Conservation (phyloP, 2,329 filamentous ascomycete genomes). For the Botrytis pseudocinerea region DNA sequence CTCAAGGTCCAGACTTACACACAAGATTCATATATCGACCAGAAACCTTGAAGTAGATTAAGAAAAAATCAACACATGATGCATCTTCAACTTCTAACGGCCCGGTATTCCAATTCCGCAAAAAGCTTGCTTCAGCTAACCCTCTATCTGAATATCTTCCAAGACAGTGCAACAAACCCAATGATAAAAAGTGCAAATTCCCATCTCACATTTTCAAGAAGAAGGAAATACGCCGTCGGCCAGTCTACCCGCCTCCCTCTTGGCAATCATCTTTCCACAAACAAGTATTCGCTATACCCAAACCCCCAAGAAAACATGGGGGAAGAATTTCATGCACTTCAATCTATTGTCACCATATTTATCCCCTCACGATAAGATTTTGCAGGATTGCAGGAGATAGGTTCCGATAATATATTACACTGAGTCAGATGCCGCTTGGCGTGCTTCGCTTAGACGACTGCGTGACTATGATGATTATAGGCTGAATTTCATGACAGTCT, state of each 20-base stretch:
- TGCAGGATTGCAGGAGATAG: not conserved
- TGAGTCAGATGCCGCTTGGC: conserved; percentile 11
- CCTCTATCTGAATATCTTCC: not conserved
- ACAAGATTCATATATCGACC: not conserved
- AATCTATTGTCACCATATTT: not conserved
- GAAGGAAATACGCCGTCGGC: conserved; percentile 15
- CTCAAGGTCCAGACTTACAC: not conserved
- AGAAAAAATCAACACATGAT: not conserved
- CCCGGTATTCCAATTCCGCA: not conserved
- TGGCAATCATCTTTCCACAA: conserved; percentile 5
- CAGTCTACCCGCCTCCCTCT: not conserved
- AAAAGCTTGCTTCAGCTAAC: not conserved
- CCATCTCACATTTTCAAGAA: not conserved
- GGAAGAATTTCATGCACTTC: no score
- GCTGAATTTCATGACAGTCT: not conserved
- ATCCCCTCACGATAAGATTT: not conserved
- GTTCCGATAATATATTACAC: not conserved
- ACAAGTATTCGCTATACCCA: not conserved
- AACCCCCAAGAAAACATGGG: not conserved
- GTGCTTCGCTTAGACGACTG: not conserved
- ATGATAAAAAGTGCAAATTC: not conserved
- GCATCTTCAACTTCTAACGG: not conserved
- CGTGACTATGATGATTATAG: not conserved
- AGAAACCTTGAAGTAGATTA: no score
- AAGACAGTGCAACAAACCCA: no score